Percentiles rank a stretch among this genome's conserved stretches.
phyloP scores from a whole-genome alignment of 148 eudicot species.

The Cornus controversa region DNA sequence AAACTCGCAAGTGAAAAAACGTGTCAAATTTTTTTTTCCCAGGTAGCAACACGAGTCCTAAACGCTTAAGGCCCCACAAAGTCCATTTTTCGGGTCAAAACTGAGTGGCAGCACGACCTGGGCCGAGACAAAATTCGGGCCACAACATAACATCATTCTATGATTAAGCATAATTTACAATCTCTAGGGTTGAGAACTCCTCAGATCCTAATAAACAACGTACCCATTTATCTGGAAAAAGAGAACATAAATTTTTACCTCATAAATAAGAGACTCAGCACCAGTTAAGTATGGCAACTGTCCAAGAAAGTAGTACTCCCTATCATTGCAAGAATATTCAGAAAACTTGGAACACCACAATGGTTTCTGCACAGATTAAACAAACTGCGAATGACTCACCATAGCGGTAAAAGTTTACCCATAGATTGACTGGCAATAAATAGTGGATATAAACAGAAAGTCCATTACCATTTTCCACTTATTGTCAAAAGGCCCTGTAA shows the following conservation, averaged over 20 bases:
- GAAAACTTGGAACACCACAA: conserved; percentile 64
- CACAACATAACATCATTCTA: too few species aligned
- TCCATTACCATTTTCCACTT: not conserved
- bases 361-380: conserved; percentile 65
- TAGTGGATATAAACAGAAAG: not conserved
- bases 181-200: too few species aligned
- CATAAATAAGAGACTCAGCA: conserved; percentile 59
- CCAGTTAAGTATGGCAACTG: conserved; percentile 75
- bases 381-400: not conserved
- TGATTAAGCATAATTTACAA: too few species aligned
- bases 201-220: too few species aligned
- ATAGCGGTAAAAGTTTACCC: not conserved
- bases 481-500: not conserved
- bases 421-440: not conserved
- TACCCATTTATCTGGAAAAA: not conserved
- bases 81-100: too few species aligned
- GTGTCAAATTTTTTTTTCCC: too few species aligned
- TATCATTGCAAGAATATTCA: conserved; percentile 54
- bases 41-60: too few species aligned
- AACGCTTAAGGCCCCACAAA: too few species aligned
- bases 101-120: too few species aligned
- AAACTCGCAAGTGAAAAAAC: too few species aligned
- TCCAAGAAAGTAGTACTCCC: conserved; percentile 80
- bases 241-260: conserved; percentile 41
- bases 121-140: too few species aligned